Percentiles rank a stretch among this genome's conserved stretches.
Evolutionary conservation across 176 grass and related monocot species (phyloP).

Genomic region (Puccinellia tenuiflora): DNA sequence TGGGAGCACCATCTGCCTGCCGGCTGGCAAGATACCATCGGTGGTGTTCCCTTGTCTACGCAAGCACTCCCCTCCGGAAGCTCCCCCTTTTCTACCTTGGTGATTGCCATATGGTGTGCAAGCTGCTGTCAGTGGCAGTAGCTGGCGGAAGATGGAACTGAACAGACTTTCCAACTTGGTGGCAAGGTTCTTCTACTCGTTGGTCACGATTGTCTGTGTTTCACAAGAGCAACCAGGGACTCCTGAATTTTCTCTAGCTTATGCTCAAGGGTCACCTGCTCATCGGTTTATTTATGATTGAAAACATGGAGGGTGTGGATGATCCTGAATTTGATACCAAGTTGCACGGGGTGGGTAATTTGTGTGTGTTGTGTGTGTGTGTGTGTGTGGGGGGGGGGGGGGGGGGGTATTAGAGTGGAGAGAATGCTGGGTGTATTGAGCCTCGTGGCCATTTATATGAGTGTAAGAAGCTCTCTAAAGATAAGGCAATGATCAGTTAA

Average conservation of each 20-base stretch:
- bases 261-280: not conserved
- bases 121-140: not conserved
- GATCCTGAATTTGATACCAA: not conserved
- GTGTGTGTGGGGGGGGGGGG: no score
- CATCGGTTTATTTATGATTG: not conserved
- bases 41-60: not conserved
- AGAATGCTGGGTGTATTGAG: not conserved
- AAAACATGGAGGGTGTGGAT: not conserved
- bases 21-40: not conserved
- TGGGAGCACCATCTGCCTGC: not conserved
- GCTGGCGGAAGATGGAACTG: not conserved
- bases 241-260: not conserved
- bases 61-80: not conserved
- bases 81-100: not conserved
- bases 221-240: not conserved
- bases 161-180: not conserved
- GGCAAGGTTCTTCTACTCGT: not conserved
- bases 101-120: not conserved
- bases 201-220: not conserved
- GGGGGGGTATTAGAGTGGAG: not conserved
- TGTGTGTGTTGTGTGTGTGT: no score
- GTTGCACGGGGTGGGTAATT: not conserved
- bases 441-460: not conserved
- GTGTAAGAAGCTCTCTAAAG: not conserved
- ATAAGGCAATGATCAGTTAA: not conserved